A percentile compares a stretch with the other conserved stretches of the same genome.
Conservation (phyloP, 441 rosid genomes). For the Gossypium davidsonii region DNA sequence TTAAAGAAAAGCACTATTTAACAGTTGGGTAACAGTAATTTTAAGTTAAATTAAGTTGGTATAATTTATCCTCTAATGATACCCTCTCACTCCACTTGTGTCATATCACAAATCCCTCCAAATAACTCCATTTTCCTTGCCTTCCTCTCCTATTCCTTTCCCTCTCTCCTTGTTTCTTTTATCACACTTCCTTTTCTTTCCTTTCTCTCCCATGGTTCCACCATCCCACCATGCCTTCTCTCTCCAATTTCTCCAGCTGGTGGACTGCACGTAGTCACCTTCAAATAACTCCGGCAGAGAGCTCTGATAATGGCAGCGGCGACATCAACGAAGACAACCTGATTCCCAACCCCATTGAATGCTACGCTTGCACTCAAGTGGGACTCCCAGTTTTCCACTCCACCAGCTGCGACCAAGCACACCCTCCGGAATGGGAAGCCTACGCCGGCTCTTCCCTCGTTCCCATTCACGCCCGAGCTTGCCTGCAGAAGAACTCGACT, state of each 20-base stretch:
- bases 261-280: constrained; percentile 32
- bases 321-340: constrained; percentile 15
- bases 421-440: constrained; percentile 64
- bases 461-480: constrained; percentile 36
- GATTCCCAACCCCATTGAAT: constrained; percentile 28
- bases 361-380: constrained; percentile 66
- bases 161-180: too few relatives aligned
- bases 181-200: not conserved
- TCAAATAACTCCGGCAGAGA: not conserved
- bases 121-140: not conserved
- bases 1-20: too few relatives aligned
- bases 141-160: not conserved
- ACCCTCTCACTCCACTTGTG: not conserved
- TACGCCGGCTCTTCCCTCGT: constrained; percentile 63
- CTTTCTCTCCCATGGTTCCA: constrained; percentile 43
- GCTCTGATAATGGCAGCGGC: not conserved
- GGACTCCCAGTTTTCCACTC: constrained; percentile 70
- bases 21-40: too few relatives aligned
- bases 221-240: constrained; percentile 42
- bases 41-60: too few relatives aligned
- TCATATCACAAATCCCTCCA: constrained; percentile 27
- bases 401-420: constrained; percentile 57
- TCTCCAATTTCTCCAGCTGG: constrained; percentile 42
- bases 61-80: too few relatives aligned
- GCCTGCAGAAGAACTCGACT: constrained; percentile 6